These are phyloP conservation scores for Phytophthora cactorum DNA, from an alignment of 352 stramenopile genomes.

Conservation along the genomic window DNA sequence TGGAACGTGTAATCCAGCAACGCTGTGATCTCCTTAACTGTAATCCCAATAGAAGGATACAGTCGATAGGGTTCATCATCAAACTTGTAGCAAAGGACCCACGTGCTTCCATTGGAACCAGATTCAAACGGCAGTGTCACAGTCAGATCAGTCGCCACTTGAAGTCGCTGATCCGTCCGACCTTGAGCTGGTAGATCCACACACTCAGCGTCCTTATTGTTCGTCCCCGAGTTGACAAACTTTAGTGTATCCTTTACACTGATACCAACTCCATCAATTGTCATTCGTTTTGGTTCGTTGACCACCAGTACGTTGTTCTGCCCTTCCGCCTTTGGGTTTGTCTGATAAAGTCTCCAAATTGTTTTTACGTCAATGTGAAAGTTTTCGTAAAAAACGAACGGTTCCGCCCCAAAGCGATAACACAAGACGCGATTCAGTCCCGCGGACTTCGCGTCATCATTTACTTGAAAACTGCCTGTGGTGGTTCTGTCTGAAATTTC, in stretches of 20 bases:
- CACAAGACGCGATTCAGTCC: slow-evolving; percentile 56
- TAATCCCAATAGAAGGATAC: slow-evolving; percentile 46
- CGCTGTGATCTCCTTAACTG: slow-evolving; percentile 60
- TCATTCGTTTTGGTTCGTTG: slow-evolving; percentile 64
- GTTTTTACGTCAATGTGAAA: slow-evolving; percentile 72
- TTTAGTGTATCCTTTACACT: slow-evolving; percentile 58
- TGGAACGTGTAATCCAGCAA: slow-evolving; percentile 48
- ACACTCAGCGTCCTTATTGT: slow-evolving; percentile 43
- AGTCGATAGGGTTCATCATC: slow-evolving; percentile 56
- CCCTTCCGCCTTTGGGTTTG: slow-evolving; percentile 22
- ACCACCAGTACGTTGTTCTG: slow-evolving; percentile 58
- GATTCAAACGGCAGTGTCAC: slow-evolving; percentile 67
- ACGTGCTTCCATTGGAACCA: slow-evolving; percentile 47
- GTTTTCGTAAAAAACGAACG: slow-evolving; percentile 59
- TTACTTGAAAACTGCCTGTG: slow-evolving; percentile 57
- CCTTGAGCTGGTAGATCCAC: slow-evolving; percentile 44
- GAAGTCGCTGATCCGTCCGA: slow-evolving; percentile 37
- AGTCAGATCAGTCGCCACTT: slow-evolving; percentile 46
- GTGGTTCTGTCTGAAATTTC: slow-evolving; percentile 50
- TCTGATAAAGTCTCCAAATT: slow-evolving; percentile 48
- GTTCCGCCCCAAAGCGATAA: slow-evolving; percentile 65
- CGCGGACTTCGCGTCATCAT: slow-evolving; percentile 30
- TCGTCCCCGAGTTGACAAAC: slow-evolving; percentile 40
- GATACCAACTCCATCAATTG: slow-evolving; percentile 60
- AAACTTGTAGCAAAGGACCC: slow-evolving; percentile 77